A percentile compares a stretch with the other conserved stretches of the same genome.
Conservation (phyloP, 257 asterid species). For the Perilla frutescens region DNA sequence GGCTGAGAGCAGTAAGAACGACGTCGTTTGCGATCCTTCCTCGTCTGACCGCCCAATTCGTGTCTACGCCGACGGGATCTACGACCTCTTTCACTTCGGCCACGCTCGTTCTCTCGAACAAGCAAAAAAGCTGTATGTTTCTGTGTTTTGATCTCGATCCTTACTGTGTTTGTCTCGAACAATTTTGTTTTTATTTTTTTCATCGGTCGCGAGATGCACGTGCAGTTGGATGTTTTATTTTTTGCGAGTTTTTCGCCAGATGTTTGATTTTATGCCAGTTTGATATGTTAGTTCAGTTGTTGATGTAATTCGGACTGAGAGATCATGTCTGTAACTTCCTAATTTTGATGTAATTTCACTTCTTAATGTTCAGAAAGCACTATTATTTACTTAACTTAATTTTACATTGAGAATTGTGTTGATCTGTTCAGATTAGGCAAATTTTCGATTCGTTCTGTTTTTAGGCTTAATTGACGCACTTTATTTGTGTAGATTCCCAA, state of each 20-base stretch:
- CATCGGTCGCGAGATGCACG: slow-evolving; percentile 2
- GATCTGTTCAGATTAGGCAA: slow-evolving; percentile 21
- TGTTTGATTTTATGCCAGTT: slow-evolving; percentile 32
- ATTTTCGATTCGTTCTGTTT: background rate
- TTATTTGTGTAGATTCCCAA: slow-evolving; percentile 65
- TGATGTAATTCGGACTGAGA: background rate
- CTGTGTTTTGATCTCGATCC: background rate
- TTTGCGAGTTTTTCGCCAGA: slow-evolving; percentile 13
- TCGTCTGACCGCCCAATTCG: slow-evolving; percentile 81
- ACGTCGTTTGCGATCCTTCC: slow-evolving; percentile 37
- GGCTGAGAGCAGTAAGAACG: slow-evolving; percentile 37
- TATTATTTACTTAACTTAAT: background rate
- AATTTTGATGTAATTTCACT: background rate
- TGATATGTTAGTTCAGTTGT: slow-evolving; percentile 3
- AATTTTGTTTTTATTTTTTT: background rate
- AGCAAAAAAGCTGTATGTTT: slow-evolving; percentile 73
- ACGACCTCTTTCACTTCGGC: slow-evolving; percentile 98
- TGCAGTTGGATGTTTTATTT: background rate
- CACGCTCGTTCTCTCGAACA: slow-evolving; percentile 99
- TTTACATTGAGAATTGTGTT: slow-evolving; percentile 13
- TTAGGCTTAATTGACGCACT: background rate
- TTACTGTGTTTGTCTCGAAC: background rate
- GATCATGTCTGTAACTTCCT: background rate
- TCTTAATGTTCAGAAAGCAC: background rate
- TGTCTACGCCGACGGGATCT: slow-evolving; percentile 95